Base-by-base conservation (phyloP, 139 green algal species). In the Chlorella sorokiniana region DNA sequence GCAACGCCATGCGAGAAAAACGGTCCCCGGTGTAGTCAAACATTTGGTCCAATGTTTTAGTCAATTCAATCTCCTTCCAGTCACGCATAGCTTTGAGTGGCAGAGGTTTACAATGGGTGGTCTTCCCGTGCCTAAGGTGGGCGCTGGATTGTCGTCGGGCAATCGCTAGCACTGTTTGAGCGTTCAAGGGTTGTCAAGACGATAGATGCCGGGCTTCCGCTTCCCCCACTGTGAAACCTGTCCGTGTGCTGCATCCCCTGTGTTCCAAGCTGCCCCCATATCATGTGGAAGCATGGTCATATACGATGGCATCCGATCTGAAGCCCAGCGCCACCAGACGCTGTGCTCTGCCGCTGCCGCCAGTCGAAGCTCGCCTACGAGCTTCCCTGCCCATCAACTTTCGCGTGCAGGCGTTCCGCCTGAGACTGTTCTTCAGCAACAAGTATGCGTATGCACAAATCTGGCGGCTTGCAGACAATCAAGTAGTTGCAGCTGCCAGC, bases 361-460 rank as follows among this genome's bases (percentile, higher is more conserved):
- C 37, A 29, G 10, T n/a, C n/a, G n/a, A n/a, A n/a, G n/a, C n/a
- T n/a, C n/a, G n/a, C n/a, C n/a, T n/a, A n/a, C n/a, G n/a, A n/a
- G n/a, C n/a, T n/a, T n/a, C 56, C n/a, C n/a, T 45, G 11, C 2
- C 37, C n/a, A 35, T 7, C 38, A 9, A 14, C 22, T 69, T 69
- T 20, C 8, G 2, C 40, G 27, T 81, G 75, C 75, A 81, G 59
- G 40, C 75, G 1, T 29, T 62, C 59, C 75, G 59, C 41, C 59
- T 81, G 16, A 81, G 71, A 20, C 69, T 83, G 65, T 92, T 90
- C 77, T 69, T 92, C 27, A 84, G 63, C 25, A 92, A 92, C 73
- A 84, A 83, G 64, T 91, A 92, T 48, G 64, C 69, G 2, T 88
- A 90, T 64, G 88, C 84, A 1, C 88, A 92, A 68, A 76, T 91